Conservation (phyloP, 2,329 filamentous ascomycete genomes). For the Sporothrix dimorphospora region DNA sequence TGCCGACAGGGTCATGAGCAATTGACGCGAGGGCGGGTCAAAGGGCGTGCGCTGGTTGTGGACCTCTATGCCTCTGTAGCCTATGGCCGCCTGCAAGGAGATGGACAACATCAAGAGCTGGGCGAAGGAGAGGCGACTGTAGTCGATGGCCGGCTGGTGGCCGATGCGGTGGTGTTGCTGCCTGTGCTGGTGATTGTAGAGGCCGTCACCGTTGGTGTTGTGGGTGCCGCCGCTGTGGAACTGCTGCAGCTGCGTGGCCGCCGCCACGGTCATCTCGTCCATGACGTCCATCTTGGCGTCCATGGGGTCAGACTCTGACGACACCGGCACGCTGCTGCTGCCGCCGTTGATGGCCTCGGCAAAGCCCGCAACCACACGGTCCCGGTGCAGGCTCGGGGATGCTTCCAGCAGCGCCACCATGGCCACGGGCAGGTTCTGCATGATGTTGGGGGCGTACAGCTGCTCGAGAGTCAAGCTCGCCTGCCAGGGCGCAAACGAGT, state of each 20-base stretch:
- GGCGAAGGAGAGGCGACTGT: background rate
- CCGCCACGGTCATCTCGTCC: slow-evolving; percentile 3
- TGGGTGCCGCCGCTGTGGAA: background rate
- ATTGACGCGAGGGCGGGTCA: slow-evolving; percentile 4
- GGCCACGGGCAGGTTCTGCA: slow-evolving; percentile 4
- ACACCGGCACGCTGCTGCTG: background rate
- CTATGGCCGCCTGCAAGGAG: background rate
- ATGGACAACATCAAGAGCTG: slow-evolving; percentile 6
- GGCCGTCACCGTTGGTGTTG: background rate
- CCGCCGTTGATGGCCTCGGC: background rate
- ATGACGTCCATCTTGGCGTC: slow-evolving; percentile 1
- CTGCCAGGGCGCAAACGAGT: background rate
- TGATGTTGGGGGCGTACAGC: background rate
- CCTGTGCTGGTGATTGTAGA: background rate
- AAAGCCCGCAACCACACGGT: background rate
- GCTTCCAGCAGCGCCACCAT: background rate
- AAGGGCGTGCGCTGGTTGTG: background rate
- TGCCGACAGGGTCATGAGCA: slow-evolving; percentile 1
- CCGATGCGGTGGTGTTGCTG: background rate
- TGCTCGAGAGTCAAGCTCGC: background rate
- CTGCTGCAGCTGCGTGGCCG: background rate
- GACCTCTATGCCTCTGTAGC: background rate
- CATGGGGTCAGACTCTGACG: background rate
- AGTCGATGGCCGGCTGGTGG: background rate
- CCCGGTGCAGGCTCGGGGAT: background rate